phyloP scores from a whole-genome alignment of 2,329 filamentous ascomycete genomes.

The Fusarium buxicola region DNA sequence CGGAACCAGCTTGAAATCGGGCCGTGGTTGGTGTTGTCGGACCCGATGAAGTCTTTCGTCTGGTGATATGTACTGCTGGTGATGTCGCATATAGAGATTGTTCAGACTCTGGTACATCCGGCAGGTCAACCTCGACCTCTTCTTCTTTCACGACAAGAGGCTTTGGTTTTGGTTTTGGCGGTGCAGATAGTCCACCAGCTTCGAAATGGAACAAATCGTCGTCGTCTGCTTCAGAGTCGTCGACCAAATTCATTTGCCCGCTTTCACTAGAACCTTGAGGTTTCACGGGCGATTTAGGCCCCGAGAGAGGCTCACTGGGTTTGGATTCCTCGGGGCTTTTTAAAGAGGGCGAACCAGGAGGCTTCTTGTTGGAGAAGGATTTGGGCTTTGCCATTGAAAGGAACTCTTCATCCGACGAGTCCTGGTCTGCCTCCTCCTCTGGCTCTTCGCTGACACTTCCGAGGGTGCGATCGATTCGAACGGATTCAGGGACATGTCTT shows the following conservation, averaged over 20 bases:
- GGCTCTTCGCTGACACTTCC: slow-evolving; percentile 46
- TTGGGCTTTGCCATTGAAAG: slow-evolving; percentile 55
- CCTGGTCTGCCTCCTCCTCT: slow-evolving; percentile 43
- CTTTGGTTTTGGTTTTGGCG: slow-evolving; percentile 42
- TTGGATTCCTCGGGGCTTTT: slow-evolving; percentile 25
- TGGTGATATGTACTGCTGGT: slow-evolving; percentile 56
- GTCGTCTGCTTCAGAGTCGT: slow-evolving; percentile 45
- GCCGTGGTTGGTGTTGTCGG: slow-evolving; percentile 49
- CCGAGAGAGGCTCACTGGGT: slow-evolving; percentile 5
- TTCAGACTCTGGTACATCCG: slow-evolving; percentile 39
- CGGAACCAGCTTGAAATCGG: slow-evolving; percentile 54
- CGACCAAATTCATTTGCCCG: background rate
- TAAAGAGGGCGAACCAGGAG: slow-evolving; percentile 29
- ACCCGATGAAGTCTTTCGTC: slow-evolving; percentile 42
- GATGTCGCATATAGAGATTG: slow-evolving; percentile 56
- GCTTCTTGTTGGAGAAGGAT: slow-evolving; percentile 46
- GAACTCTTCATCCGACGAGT: slow-evolving; percentile 56
- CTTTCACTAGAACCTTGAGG: slow-evolving; percentile 3
- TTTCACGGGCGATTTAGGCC: slow-evolving; percentile 11
- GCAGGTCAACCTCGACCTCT: slow-evolving; percentile 49
- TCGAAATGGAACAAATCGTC: slow-evolving; percentile 62
- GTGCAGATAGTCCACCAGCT: slow-evolving; percentile 48
- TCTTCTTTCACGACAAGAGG: slow-evolving; percentile 49
- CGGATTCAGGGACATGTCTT: slow-evolving; percentile 30
- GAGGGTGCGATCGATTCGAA: slow-evolving; percentile 32